Percentiles rank a stretch among this genome's conserved stretches.
Conservation (phyloP, 2,329 filamentous ascomycete genomes). For the Penicillium vulpinum region DNA sequence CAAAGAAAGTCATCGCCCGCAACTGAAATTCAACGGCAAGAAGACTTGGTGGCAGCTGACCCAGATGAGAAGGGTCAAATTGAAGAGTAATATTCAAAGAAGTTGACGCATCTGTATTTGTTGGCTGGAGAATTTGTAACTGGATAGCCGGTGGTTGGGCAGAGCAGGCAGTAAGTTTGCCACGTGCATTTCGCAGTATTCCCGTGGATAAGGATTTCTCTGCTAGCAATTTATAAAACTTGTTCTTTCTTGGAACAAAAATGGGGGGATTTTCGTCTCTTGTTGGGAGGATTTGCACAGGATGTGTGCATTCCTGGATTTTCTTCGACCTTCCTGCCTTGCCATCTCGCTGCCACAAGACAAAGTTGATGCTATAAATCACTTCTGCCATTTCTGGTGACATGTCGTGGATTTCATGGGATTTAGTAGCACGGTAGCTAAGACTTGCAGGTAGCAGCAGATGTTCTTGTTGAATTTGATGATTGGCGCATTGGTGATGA, state of each 20-base stretch:
- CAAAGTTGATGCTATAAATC: slow-evolving; percentile 9
- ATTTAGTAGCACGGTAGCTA: neutral
- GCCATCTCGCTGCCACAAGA: neutral
- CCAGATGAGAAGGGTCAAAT: neutral
- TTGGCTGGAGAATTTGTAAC: neutral
- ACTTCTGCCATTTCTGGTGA: slow-evolving; percentile 4
- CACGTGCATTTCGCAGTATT: neutral
- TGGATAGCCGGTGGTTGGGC: slow-evolving; percentile 8
- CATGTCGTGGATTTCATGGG: slow-evolving; percentile 2
- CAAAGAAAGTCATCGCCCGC: slow-evolving; percentile 16
- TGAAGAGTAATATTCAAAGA: slow-evolving; percentile 10
- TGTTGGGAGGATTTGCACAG: slow-evolving; percentile 11
- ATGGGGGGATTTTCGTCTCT: slow-evolving; percentile 13
- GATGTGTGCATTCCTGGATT: slow-evolving; percentile 8
- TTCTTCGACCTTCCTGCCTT: neutral
- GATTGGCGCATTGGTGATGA: slow-evolving; percentile 12
- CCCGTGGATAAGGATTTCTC: slow-evolving; percentile 7
- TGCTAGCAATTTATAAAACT: slow-evolving; percentile 4
- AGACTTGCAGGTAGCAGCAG: slow-evolving; percentile 18
- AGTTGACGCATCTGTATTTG: neutral
- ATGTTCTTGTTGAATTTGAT: slow-evolving; percentile 17
- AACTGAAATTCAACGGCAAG: slow-evolving; percentile 9
- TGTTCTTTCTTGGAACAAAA: slow-evolving; percentile 3
- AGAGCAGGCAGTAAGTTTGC: slow-evolving; percentile 3
- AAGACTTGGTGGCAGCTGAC: slow-evolving; percentile 1